Evolutionary conservation across 495 filamentous ascomycete genomes (phyloP), one percentile per base, ranked within the genome.

Genomic region (Penicillium roqueforti): DNA sequence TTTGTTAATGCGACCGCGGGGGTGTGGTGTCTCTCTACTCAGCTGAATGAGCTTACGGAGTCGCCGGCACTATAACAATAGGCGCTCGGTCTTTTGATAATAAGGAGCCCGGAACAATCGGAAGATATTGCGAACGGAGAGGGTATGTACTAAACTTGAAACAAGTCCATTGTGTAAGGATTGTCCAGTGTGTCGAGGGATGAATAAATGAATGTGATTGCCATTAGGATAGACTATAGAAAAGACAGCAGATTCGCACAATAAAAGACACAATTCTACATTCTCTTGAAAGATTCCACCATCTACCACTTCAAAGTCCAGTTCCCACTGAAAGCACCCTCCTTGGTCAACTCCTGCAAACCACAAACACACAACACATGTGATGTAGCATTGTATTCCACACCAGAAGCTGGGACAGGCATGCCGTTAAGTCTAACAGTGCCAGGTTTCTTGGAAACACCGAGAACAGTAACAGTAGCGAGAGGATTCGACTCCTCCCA

Each of bases 401-500:
- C 82, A 4, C 63, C 61, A 28, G 54, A 63, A 4, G 40, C 44
- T 0, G 69, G 62, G 4, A 86, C 58, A 9, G 39, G 46, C 46
- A 68, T 54, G 0, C 78, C 79, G 53, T 86, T 84, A 4, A 87
- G 53, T 20, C 59, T 71, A 1, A 90, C 76, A 18, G 66, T 59
- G 9, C 56, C 61, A 1, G 80, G 73, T 18, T 65, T 46, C 10
- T 61, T 54, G 9, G 65, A 29, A 2, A 88, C 73, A n/a, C 88
- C 88, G 55, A 90, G 47, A 36, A 92, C 65, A 0, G 85, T 89
- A 43, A 89, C 76, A 53, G 85, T 86, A 1, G 75, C 80, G 4
- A 92, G 70, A 0, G 78, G 67, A 58, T 87, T 87, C 1, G 54
- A 68, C 61, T 89, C 86, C 9, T 68, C 57, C 68, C 80, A 91